These are phyloP conservation scores for Xylariomycetidae sp. DNA, from an alignment of 2,329 filamentous ascomycete species.

Conservation along the genomic window DNA sequence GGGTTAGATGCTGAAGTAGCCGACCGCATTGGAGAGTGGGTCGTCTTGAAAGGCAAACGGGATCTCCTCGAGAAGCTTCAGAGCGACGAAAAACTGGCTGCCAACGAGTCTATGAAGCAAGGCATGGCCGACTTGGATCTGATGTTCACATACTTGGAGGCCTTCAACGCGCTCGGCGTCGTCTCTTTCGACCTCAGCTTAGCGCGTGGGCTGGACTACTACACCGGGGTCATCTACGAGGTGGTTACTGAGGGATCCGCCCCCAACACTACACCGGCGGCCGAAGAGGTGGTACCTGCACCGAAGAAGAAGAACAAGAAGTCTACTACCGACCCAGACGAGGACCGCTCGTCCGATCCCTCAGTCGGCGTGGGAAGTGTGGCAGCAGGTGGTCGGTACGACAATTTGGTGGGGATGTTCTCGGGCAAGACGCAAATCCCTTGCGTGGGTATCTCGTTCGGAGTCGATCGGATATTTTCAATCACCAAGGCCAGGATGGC, in stretches of 20 bases:
- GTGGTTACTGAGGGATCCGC: constrained; percentile 67
- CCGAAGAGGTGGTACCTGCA: constrained; percentile 14
- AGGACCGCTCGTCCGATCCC: constrained; percentile 63
- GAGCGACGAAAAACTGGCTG: constrained; percentile 52
- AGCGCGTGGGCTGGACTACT: constrained; percentile 70
- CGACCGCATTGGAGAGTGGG: constrained; percentile 68
- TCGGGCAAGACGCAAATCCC: constrained; percentile 64
- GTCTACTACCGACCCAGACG: constrained; percentile 37
- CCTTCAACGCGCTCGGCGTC: constrained; percentile 55
- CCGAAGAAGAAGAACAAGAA: constrained; percentile 37
- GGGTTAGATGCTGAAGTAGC: constrained; percentile 60
- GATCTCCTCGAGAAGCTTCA: constrained; percentile 58
- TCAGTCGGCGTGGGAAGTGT: constrained; percentile 68
- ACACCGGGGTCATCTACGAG: constrained; percentile 69
- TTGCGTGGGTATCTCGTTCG: constrained; percentile 74
- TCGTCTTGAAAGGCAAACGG: constrained; percentile 58
- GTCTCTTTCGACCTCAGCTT: constrained; percentile 70
- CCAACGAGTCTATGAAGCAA: constrained; percentile 58
- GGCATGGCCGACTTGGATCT: constrained; percentile 65
- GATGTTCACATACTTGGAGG: constrained; percentile 63
- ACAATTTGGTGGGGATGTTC: constrained; percentile 75
- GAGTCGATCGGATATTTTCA: constrained; percentile 73
- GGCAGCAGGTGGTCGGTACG: constrained; percentile 70
- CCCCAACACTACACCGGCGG: constrained; percentile 29
- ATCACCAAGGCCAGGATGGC: constrained; percentile 66